A percentile compares a stretch with the other conserved stretches of the same genome.
Conservation (phyloP, 2,329 filamentous ascomycete species). For the Fusarium avenaceum region DNA sequence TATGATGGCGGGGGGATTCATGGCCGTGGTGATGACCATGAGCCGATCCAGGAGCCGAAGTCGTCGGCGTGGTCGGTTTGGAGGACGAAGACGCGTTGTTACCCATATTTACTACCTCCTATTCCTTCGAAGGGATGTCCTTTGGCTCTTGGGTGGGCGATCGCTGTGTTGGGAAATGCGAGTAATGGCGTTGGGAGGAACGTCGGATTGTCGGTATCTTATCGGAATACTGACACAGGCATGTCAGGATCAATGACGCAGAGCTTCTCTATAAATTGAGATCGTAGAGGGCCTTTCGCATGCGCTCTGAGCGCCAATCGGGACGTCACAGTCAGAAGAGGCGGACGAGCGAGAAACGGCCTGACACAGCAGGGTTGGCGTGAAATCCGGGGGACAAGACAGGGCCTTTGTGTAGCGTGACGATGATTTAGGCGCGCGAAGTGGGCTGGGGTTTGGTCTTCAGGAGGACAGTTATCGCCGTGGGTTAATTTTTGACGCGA, state of each 20-base stretch:
- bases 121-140: conserved; percentile 21
- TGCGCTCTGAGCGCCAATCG: conserved; percentile 43
- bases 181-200: not conserved
- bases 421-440: conserved; percentile 17
- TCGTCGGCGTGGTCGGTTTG: conserved; percentile 54
- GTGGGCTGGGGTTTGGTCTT: not conserved
- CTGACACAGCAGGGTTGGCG: conserved; percentile 35
- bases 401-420: conserved; percentile 36
- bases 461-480: not conserved
- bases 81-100: conserved; percentile 57
- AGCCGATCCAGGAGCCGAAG: conserved; percentile 46
- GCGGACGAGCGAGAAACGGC: conserved; percentile 28
- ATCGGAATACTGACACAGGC: conserved; percentile 32
- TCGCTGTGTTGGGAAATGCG: not conserved
- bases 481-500: not conserved
- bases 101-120: conserved; percentile 51
- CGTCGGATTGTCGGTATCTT: conserved; percentile 33
- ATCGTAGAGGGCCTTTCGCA: not conserved
- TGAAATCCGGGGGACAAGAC: conserved; percentile 27
- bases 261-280: not conserved
- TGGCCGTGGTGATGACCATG: conserved; percentile 42
- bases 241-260: conserved; percentile 34
- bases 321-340: conserved; percentile 3
- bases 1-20: conserved; percentile 51
- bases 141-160: conserved; percentile 8